Base-by-base conservation (phyloP, 345 rosid species). In the Populus alba region DNA sequence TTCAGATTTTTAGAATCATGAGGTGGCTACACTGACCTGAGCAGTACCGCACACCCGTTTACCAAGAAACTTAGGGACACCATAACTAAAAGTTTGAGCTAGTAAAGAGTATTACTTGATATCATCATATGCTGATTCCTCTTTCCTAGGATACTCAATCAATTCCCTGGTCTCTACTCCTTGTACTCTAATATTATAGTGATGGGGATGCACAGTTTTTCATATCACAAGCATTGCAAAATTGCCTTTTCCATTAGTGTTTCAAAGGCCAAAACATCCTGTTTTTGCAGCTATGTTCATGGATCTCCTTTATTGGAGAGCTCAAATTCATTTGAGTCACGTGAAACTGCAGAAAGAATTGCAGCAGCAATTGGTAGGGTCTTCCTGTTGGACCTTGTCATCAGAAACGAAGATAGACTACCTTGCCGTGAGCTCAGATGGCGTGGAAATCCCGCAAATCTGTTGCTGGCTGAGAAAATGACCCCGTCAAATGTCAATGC, bases 381-480 rank as follows among this genome's bases (percentile, higher is more conserved):
- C 81, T 87, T 96, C 83, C 81, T 96, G 87, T 77, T 96, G 89
- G 98, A 96, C 87, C 97, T 96, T 81, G 90, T 96, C 70, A 92
- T 94, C 78, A 89, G 99, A 84, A 96, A 96, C 78, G 99, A 96
- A 84, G 99, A 96, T 85, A 89, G 99, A 74, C 87, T 96, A 74
- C 97, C 97, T 79, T 96, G 97, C 81, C 99, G 90, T 75, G 89
- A 94, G 76, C 92, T 96, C 66, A 84, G 95, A 79, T 96, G 99
- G 99, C 98, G 99, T 55, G 99, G 99, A 66, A 96, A 96, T 91
- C 87, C 97, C 18, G 92, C 97, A 75, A 96, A 96, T 87, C 82
- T 96, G 63, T 87, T 96, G 85, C 80, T 90, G 83, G 90, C 99
- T 9, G 98, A 96, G 70, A 90, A 89, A 79, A 73, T 84, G 77